Conservation (phyloP, 805 yeast genomes). For the Yarrowia alimentaria region DNA sequence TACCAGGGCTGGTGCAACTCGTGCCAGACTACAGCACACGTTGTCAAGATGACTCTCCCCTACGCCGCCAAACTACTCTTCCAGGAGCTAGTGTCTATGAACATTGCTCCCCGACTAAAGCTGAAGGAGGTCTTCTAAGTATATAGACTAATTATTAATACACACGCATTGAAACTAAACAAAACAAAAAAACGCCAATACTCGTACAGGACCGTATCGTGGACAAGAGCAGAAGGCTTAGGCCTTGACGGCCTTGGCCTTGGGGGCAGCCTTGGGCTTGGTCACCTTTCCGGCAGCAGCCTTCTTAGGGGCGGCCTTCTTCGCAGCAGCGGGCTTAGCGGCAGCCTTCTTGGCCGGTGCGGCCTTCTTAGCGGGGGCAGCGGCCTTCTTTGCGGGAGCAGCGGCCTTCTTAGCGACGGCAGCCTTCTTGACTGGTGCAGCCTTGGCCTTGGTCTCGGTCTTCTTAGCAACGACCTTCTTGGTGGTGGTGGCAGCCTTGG, state of each 20-base stretch:
- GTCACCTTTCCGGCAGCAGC: slow-evolving; percentile 37
- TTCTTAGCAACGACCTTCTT: slow-evolving; percentile 33
- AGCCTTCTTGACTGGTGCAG: slow-evolving; percentile 38
- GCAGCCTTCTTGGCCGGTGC: slow-evolving; percentile 28
- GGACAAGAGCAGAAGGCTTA: not conserved
- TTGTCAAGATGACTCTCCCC: slow-evolving; percentile 93
- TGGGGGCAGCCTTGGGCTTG: slow-evolving; percentile 36
- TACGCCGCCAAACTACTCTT: slow-evolving; percentile 97
- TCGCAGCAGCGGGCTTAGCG: slow-evolving; percentile 31
- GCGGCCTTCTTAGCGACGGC: slow-evolving; percentile 39
- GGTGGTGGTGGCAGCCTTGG: slow-evolving; percentile 29
- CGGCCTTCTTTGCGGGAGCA: slow-evolving; percentile 7
- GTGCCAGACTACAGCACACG: slow-evolving; percentile 82
- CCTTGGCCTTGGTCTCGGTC: slow-evolving; percentile 21
- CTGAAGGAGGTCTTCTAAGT: slow-evolving; percentile 75
- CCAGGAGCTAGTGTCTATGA: slow-evolving; percentile 98
- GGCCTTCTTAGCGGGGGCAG: slow-evolving; percentile 35
- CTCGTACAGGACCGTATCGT: slow-evolving; percentile 17
- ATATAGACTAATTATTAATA: slow-evolving; percentile 1
- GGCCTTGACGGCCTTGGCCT: slow-evolving; percentile 39
- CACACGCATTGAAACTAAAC: slow-evolving; percentile 27
- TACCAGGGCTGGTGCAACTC: slow-evolving; percentile 97
- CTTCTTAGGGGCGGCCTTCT: slow-evolving; percentile 37
- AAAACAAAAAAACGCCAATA: slow-evolving; percentile 24
- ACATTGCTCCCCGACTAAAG: slow-evolving; percentile 92